Conservation (phyloP, 2,329 filamentous ascomycete species). For the Decorospora gaudefroyi region DNA sequence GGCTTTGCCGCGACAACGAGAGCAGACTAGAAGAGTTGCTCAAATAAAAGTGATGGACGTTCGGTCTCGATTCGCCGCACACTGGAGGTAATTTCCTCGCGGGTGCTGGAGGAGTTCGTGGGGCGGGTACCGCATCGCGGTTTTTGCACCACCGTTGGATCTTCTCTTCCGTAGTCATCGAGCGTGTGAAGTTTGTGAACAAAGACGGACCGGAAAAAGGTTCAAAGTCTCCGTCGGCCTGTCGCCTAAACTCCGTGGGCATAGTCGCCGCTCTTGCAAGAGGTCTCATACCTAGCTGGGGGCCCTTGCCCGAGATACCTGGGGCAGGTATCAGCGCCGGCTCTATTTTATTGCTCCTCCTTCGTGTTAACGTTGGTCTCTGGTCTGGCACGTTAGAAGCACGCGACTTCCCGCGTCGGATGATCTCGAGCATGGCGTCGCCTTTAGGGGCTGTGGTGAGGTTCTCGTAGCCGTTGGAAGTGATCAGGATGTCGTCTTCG, state of each 20-base stretch:
- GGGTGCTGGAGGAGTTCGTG: not conserved
- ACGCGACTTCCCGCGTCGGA: conserved; percentile 37
- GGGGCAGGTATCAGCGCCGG: conserved; percentile 31
- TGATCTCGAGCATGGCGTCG: conserved; percentile 64
- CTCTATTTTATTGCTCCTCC: conserved; percentile 6
- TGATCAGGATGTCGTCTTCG: conserved; percentile 75
- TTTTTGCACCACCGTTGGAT: conserved; percentile 25
- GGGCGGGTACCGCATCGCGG: not conserved
- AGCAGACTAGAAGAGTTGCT: not conserved
- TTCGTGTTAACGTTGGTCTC: not conserved
- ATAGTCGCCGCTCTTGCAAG: conserved; percentile 30
- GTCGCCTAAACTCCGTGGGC: conserved; percentile 14
- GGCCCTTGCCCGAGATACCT: conserved; percentile 25
- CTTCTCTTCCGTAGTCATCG: conserved; percentile 34
- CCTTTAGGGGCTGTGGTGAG: conserved; percentile 74
- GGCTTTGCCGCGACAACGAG: not conserved
- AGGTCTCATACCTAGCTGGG: conserved; percentile 19
- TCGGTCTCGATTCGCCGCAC: conserved; percentile 21
- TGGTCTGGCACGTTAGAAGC: not conserved
- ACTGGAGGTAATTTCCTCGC: conserved; percentile 11
- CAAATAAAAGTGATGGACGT: conserved; percentile 26
- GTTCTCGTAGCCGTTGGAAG: conserved; percentile 69
- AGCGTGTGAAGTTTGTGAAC: conserved; percentile 28
- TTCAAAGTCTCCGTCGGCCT: conserved; percentile 25
- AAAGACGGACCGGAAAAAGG: conserved; percentile 26